phyloP scores from a whole-genome alignment of 225 moss, liverwort and hornwort species.

The Marchantia paleacea region DNA sequence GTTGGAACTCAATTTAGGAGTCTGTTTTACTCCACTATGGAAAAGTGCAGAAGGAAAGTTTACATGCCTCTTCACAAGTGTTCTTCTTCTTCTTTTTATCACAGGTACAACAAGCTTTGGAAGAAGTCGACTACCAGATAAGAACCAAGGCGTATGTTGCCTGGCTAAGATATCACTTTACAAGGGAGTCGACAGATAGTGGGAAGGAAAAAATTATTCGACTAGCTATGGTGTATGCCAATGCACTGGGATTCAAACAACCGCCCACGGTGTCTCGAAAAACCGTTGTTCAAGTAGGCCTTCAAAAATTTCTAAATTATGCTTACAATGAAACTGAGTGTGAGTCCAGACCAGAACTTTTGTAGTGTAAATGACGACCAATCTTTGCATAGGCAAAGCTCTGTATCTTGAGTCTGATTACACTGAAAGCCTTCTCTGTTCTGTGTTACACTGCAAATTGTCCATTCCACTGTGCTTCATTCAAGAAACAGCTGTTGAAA shows the following conservation, averaged over 20 bases:
- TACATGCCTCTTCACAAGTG: background rate
- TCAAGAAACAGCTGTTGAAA: too few relatives aligned
- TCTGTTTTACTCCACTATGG: background rate
- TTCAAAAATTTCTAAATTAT: background rate
- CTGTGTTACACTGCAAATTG: too few relatives aligned
- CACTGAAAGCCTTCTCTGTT: too few relatives aligned
- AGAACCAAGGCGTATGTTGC: constrained; percentile 40
- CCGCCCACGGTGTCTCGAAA: constrained; percentile 29
- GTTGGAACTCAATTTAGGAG: background rate
- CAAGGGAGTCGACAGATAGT: constrained; percentile 6
- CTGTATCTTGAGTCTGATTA: too few relatives aligned
- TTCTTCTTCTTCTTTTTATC: background rate
- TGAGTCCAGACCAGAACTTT: too few relatives aligned
- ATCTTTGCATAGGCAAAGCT: too few relatives aligned
- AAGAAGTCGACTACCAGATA: constrained; percentile 20
- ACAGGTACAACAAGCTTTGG: constrained; percentile 34
- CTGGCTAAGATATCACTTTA: constrained; percentile 41
- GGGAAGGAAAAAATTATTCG: constrained; percentile 19
- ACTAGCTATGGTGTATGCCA: constrained; percentile 21
- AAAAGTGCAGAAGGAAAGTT: background rate
- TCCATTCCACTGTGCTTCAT: too few relatives aligned
- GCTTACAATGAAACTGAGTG: background rate
- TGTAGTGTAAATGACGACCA: too few relatives aligned
- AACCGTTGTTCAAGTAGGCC: constrained; percentile 22
- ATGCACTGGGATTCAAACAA: constrained; percentile 31